Percentiles rank a stretch among this genome's conserved stretches.
Conservation (phyloP, 176 grass and related monocot species). For the Raddia distichophylla region DNA sequence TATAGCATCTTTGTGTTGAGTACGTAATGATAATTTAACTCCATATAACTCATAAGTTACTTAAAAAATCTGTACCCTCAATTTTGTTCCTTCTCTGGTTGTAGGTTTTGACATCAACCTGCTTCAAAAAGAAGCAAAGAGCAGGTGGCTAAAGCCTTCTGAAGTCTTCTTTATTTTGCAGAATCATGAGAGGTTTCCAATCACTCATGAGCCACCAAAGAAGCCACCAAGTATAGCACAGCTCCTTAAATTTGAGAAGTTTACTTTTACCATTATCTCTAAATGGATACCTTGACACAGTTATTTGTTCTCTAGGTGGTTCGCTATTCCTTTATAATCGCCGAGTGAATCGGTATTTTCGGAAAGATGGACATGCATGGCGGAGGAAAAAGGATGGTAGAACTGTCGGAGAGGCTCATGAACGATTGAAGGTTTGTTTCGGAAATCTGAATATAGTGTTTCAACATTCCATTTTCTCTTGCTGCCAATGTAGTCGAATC, state of each 20-base stretch:
- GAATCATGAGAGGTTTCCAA: constrained; percentile 73
- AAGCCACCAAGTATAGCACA: constrained; percentile 72
- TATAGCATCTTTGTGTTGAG: neutral
- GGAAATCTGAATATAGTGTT: constrained; percentile 25
- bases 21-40: neutral
- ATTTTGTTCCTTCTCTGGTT: constrained; percentile 6
- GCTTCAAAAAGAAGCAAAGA: constrained; percentile 72
- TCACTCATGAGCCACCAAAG: constrained; percentile 65
- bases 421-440: constrained; percentile 78
- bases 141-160: constrained; percentile 86
- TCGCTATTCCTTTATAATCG: constrained; percentile 95
- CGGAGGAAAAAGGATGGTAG: constrained; percentile 91
- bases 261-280: constrained; percentile 16
- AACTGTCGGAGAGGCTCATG: constrained; percentile 91
- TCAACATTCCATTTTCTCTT: constrained; percentile 29
- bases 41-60: neutral
- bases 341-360: constrained; percentile 87
- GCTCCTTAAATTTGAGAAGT: constrained; percentile 17
- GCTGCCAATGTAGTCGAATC: constrained; percentile 17
- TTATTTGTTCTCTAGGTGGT: constrained; percentile 63
- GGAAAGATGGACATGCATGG: constrained; percentile 94
- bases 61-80: neutral
- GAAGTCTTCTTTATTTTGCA: constrained; percentile 88
- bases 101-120: constrained; percentile 85
- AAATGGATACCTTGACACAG: constrained; percentile 8